These are phyloP conservation scores for Zygnema cylindricum DNA, from an alignment of 139 green algal species.

Conservation along the genomic window DNA sequence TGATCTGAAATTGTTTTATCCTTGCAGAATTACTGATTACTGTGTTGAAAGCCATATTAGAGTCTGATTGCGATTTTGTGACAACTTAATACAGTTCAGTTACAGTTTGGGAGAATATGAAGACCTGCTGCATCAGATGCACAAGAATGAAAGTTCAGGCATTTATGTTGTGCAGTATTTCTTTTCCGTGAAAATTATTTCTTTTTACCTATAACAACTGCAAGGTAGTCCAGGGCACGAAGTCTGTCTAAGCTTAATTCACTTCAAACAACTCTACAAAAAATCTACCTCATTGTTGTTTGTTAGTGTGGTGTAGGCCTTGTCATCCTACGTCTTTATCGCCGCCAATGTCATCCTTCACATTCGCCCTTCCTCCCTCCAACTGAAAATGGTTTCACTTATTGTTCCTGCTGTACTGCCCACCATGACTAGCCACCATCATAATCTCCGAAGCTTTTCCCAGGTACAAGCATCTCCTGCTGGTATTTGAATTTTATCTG, in stretches of 20 bases:
- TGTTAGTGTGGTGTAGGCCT: slow-evolving; percentile 26
- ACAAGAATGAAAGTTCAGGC: too few species aligned
- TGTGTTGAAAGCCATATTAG: too few species aligned
- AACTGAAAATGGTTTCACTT: slow-evolving; percentile 38
- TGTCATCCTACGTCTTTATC: slow-evolving; percentile 58
- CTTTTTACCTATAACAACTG: neutral
- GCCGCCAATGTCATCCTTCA: slow-evolving; percentile 68
- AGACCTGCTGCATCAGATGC: too few species aligned
- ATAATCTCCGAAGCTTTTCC: slow-evolving; percentile 61
- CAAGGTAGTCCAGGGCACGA: neutral
- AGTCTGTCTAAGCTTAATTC: neutral
- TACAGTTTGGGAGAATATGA: too few species aligned
- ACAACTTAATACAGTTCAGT: too few species aligned
- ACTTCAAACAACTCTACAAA: neutral
- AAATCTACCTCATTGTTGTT: neutral
- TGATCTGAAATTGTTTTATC: too few species aligned
- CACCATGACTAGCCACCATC: slow-evolving; percentile 77
- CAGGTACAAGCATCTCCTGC: too few species aligned
- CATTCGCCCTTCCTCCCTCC: neutral
- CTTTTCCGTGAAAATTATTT: too few species aligned
- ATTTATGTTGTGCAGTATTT: too few species aligned
- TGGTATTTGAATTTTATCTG: too few species aligned
- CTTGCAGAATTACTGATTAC: too few species aligned
- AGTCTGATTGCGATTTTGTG: too few species aligned
- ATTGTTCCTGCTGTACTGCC: slow-evolving; percentile 64